phyloP scores from a whole-genome alignment of 1,284 basidiomycete genomes.

The Pascua sp. region DNA sequence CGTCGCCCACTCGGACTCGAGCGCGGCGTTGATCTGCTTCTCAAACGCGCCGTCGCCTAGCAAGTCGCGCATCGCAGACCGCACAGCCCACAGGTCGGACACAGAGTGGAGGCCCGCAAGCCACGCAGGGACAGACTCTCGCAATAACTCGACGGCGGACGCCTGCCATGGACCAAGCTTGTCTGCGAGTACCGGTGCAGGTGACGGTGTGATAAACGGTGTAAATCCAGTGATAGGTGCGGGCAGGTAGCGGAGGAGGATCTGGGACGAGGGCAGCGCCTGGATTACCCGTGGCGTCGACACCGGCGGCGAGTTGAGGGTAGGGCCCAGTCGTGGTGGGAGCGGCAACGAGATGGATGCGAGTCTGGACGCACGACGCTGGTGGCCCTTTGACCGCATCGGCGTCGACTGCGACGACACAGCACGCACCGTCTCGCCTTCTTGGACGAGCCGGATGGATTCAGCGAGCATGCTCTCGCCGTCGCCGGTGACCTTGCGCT shows the following conservation, averaged over 20 bases:
- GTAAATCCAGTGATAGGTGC: constrained; percentile 42
- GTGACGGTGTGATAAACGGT: constrained; percentile 57
- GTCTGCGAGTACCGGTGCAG: constrained; percentile 54
- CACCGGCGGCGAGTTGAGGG: constrained; percentile 25
- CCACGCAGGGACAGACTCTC: constrained; percentile 35
- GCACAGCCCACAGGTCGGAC: constrained; percentile 42
- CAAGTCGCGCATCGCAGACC: constrained; percentile 19
- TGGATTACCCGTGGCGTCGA: constrained; percentile 39
- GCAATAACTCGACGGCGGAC: constrained; percentile 24
- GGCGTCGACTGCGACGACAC: constrained; percentile 9
- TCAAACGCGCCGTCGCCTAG: constrained; percentile 31
- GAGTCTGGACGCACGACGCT: constrained; percentile 38
- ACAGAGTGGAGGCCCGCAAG: constrained; percentile 33
- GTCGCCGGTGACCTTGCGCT: constrained; percentile 6
- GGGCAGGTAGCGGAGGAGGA: constrained; percentile 47
- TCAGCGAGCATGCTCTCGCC: constrained; percentile 38
- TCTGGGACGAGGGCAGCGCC: constrained; percentile 46
- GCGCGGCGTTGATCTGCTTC: constrained; percentile 21
- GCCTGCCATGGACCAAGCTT: constrained; percentile 39
- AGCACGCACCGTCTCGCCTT: constrained; percentile 26
- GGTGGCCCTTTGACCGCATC: constrained; percentile 17
- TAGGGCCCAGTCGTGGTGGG: constrained; percentile 23
- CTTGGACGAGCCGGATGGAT: constrained; percentile 40
- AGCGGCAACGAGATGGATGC: constrained; percentile 44
- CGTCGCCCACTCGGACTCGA: constrained; percentile 41